Base-by-base conservation (phyloP, 176 grass and related monocot genomes). In the Dendrocalamus sinicus region DNA sequence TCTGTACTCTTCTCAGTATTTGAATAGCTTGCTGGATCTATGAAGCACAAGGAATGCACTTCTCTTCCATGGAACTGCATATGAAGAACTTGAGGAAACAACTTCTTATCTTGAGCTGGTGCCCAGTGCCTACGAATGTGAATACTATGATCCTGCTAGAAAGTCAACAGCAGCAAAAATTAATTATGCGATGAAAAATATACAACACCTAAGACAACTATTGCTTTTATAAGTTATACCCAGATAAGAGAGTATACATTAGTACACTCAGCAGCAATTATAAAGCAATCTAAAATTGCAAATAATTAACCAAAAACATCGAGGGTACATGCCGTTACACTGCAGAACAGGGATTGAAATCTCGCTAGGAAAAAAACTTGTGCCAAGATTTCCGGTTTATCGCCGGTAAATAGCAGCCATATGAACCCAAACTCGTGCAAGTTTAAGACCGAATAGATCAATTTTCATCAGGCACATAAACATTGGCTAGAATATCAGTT, bases 31-130 rank as follows among this genome's bases (percentile, higher is more conserved):
- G 52, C 79, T 79, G 66, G 83, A 88, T 89, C 86, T 80, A 98
- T 75, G 69, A 95, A 95, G 81, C 84, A 92, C 71, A 98, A 78
- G 7, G 96, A 93, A 57, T 95, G 96, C 85, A 98, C 91, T 86
- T 98, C 96, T 89, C 90, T 92, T 81, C 96, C 96, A 86, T 98
- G 96, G 85, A 89, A 95, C 77, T 98, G 96, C 65, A 92, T 89
- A 90, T 94, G 93, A 51, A 98, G 75, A 85, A 84, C 69, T 88
- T 89, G 90, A 80, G 90, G 93, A 85, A 95, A 81, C 67, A 90
- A 72, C 83, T 92, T 93, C 67, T 84, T 94, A 47, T 94, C 93
- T 66, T 82, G 79, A 84, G 81, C 40, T 71, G 73, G 45, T 69
- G 71, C 81, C 96, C 93, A 98, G 20, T 89, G 67, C 67, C 81